Base-by-base conservation (phyloP, 2,329 filamentous ascomycete genomes). In the Fusarium domesticum region DNA sequence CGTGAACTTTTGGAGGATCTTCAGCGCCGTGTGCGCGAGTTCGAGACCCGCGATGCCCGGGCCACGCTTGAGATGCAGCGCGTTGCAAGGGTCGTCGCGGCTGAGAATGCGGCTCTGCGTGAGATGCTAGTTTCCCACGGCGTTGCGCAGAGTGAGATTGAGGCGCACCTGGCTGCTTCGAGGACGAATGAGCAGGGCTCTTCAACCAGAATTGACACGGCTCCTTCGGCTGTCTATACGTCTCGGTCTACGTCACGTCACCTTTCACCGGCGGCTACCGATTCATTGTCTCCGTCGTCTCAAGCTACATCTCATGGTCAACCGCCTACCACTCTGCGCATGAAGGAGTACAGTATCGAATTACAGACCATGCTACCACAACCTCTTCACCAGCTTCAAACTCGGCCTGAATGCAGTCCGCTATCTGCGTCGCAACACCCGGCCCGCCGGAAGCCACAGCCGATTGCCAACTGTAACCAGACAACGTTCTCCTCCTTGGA, bases 11-110 rank as follows among this genome's bases (percentile, higher is more conserved):
- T 76, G n/a, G 65, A 67, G 7, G 62, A 65, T 5, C 61, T 78
- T 16, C 71, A 74, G 51, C 56, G 47, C 8, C 64, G 66, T 6
- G 44, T 77, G 7, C 62, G 59, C n/a, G 68, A 69, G 19, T 71
- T 70, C 50, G 70, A 75, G 57, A 56, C 55, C 6, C 63, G 58
- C 3, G 73, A 70, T 18, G 64, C 69, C 1, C 63, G 68, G 45
- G 75, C 74, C 5, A 70, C 70, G 4, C 53, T 70, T 2, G 72
- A 73, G 47, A 71, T 78, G 67, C 75, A 78, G 57, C 63, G 59
- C 3, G 70, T 70, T 1, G 74, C 75, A 4, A 67, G 70, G 12
- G 57, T 55, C 34, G 71, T 77, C 4, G 68, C 65, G 10, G 50
- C 59, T 8, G 70, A 73, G 45, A 78, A 77, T 41, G 56, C 54